Percentiles rank a stretch among this genome's conserved stretches.
Evolutionary conservation across 768 basidiomycete genomes (phyloP).

Genomic region (Mycena amicta): DNA sequence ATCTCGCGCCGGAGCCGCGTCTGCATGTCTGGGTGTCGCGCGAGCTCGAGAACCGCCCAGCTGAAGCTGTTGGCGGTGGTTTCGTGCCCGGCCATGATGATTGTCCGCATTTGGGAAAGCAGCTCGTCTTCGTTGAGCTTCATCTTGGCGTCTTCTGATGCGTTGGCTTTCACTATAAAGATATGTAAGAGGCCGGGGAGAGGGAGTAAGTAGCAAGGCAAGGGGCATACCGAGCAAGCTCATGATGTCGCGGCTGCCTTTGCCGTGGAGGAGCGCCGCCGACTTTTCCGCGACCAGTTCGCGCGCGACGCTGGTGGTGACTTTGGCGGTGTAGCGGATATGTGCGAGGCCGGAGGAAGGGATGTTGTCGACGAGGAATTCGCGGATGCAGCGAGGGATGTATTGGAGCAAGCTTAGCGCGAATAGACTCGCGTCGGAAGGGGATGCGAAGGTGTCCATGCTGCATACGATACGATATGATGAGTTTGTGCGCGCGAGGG

Average conservation of each 20-base stretch:
- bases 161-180: constrained; percentile 54
- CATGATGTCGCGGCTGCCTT: constrained; percentile 42
- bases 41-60: constrained; percentile 67
- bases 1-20: constrained; percentile 64
- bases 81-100: constrained; percentile 59
- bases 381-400: constrained; percentile 34
- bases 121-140: constrained; percentile 53
- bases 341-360: constrained; percentile 35
- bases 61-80: constrained; percentile 59
- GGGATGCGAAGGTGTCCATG: constrained; percentile 34
- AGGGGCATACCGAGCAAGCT: constrained; percentile 42
- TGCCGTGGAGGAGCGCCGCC: constrained; percentile 35
- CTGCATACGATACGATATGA: too few species aligned
- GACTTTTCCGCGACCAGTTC: constrained; percentile 40
- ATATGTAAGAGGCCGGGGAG: background rate
- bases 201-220: background rate
- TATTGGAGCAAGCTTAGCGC: constrained; percentile 32
- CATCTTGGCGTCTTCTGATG: constrained; percentile 44
- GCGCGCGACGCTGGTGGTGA: constrained; percentile 36
- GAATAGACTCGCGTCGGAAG: constrained; percentile 34
- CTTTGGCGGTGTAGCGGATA: constrained; percentile 33
- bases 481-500: too few species aligned
- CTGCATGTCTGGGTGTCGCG: constrained; percentile 60
- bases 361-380: constrained; percentile 35
- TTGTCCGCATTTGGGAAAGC: constrained; percentile 50